A percentile compares a stretch with the other conserved stretches of the same genome.
Evolutionary conservation across 2,329 filamentous ascomycete genomes (phyloP).

Genomic region (Sclerotiophoma versabilis): DNA sequence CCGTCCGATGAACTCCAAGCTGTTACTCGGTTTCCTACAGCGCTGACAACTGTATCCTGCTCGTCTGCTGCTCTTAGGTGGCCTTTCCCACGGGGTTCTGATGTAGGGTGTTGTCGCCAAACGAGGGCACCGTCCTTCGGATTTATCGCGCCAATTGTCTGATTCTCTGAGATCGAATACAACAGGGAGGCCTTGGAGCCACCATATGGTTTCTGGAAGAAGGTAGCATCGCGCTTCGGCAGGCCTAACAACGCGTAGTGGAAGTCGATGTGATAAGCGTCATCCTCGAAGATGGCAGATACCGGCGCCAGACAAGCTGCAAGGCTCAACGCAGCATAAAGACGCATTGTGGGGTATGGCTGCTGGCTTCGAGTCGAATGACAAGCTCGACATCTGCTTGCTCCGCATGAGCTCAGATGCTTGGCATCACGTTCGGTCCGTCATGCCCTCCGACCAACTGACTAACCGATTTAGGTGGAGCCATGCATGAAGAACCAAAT

Average conservation of each 20-base stretch:
- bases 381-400: slow-evolving; percentile 8
- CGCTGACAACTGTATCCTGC: slow-evolving; percentile 78
- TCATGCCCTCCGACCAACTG: neutral
- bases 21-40: slow-evolving; percentile 72
- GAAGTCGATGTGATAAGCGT: slow-evolving; percentile 91
- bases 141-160: slow-evolving; percentile 85
- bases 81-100: slow-evolving; percentile 39
- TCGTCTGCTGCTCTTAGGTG: slow-evolving; percentile 77
- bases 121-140: slow-evolving; percentile 83
- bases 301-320: slow-evolving; percentile 58
- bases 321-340: slow-evolving; percentile 45
- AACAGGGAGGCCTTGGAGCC: slow-evolving; percentile 86
- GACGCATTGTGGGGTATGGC: slow-evolving; percentile 44
- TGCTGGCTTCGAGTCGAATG: slow-evolving; percentile 7
- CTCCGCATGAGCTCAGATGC: slow-evolving; percentile 13
- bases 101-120: slow-evolving; percentile 81
- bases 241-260: slow-evolving; percentile 88
- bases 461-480: neutral
- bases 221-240: slow-evolving; percentile 82
- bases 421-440: neutral
- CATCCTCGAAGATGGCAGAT: slow-evolving; percentile 82
- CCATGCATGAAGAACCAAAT: neutral
- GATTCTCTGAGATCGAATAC: slow-evolving; percentile 87
- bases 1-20: slow-evolving; percentile 87
- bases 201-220: slow-evolving; percentile 88